Conservation (phyloP, 2,329 filamentous ascomycete species). For the Cercospora sesami region DNA sequence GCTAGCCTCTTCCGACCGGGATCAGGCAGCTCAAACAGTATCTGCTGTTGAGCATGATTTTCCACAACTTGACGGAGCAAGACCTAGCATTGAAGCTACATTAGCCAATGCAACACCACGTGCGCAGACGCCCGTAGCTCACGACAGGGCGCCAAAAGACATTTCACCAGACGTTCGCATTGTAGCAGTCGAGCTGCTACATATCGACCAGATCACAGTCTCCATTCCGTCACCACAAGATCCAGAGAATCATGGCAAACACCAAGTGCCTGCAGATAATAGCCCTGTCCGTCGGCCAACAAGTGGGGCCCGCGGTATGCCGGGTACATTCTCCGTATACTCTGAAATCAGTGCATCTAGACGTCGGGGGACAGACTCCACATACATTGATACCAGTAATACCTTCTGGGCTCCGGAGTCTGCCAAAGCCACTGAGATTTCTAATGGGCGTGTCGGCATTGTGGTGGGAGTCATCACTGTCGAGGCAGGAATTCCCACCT, state of each 20-base stretch:
- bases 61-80: slow-evolving; percentile 14
- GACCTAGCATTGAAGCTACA: background rate
- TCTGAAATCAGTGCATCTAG: slow-evolving; percentile 42
- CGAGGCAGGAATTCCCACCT: slow-evolving; percentile 6
- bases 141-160: background rate
- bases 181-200: slow-evolving; percentile 17
- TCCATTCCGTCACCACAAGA: slow-evolving; percentile 5
- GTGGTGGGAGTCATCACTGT: slow-evolving; percentile 21
- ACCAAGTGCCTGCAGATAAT: background rate
- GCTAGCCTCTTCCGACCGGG: background rate
- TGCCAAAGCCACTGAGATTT: background rate
- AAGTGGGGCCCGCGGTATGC: slow-evolving; percentile 37
- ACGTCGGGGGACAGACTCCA: slow-evolving; percentile 12
- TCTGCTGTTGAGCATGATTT: background rate
- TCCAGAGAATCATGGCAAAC: background rate
- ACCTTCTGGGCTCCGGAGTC: slow-evolving; percentile 9
- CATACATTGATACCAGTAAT: slow-evolving; percentile 14
- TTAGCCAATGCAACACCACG: slow-evolving; percentile 35
- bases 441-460: slow-evolving; percentile 13
- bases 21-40: background rate
- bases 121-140: slow-evolving; percentile 25
- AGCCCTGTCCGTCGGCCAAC: background rate
- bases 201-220: slow-evolving; percentile 34
- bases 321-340: slow-evolving; percentile 52
- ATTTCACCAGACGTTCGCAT: background rate